phyloP scores from a whole-genome alignment of 2,329 filamentous ascomycete genomes.

The Boeremia lycopersici region DNA sequence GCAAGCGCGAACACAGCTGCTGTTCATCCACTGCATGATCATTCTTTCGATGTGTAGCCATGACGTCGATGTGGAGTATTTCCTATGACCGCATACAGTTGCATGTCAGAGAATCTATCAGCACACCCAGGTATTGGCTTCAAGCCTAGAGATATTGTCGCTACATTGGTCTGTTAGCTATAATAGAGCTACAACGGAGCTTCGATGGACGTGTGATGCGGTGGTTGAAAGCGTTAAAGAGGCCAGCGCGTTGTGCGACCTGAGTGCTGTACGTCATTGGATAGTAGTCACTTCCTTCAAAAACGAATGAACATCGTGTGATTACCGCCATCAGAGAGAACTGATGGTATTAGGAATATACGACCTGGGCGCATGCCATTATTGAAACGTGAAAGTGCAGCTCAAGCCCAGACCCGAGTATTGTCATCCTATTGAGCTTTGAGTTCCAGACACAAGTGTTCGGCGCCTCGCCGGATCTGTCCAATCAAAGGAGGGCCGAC shows the following conservation, averaged over 20 bases:
- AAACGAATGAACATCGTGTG: too few relatives aligned
- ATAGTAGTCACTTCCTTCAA: too few relatives aligned
- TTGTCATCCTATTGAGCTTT: slow-evolving; percentile 5
- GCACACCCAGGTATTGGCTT: neutral
- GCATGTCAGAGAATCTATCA: neutral
- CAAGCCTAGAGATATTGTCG: too few relatives aligned
- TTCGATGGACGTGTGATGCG: too few relatives aligned
- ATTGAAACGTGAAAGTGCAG: neutral
- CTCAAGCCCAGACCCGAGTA: neutral
- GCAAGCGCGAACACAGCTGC: neutral
- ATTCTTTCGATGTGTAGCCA: slow-evolving; percentile 21
- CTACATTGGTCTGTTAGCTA: too few relatives aligned
- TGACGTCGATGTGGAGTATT: slow-evolving; percentile 35
- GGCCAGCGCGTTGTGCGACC: too few relatives aligned
- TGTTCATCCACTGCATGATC: neutral
- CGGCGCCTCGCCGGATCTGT: slow-evolving; percentile 9
- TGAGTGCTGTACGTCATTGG: too few relatives aligned
- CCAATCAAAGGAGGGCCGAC: slow-evolving; percentile 37
- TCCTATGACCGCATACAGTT: slow-evolving; percentile 17
- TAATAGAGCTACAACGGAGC: too few relatives aligned
- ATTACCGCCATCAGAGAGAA: neutral
- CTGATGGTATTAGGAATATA: neutral
- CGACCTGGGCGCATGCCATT: neutral
- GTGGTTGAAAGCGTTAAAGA: too few relatives aligned
- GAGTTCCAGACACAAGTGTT: slow-evolving; percentile 1